These are phyloP conservation scores for Penicillium sclerotigenum DNA, from an alignment of 2,329 filamentous ascomycete genomes.

Conservation along the genomic window DNA sequence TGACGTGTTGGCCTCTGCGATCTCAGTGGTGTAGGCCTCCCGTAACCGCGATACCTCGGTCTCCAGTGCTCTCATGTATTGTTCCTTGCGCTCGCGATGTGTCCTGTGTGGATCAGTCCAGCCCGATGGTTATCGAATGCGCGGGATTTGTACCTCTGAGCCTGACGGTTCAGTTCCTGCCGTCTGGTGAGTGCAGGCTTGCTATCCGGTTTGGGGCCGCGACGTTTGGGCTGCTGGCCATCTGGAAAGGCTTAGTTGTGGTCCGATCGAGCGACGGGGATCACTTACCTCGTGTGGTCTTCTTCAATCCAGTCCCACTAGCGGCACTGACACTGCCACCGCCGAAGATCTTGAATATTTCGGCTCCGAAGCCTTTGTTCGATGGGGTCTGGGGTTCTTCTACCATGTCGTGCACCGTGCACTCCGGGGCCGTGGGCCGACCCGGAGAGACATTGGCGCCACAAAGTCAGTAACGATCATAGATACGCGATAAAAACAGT, in stretches of 20 bases:
- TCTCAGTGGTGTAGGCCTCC: slow-evolving; percentile 67
- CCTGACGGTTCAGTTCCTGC: slow-evolving; percentile 92
- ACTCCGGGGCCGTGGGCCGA: slow-evolving; percentile 12
- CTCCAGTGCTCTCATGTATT: slow-evolving; percentile 92
- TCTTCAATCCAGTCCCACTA: slow-evolving; percentile 49
- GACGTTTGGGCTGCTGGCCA: slow-evolving; percentile 79
- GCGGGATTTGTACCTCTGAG: slow-evolving; percentile 68
- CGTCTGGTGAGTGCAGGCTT: slow-evolving; percentile 88
- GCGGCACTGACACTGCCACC: slow-evolving; percentile 33
- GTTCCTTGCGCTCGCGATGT: slow-evolving; percentile 92
- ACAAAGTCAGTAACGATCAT: slow-evolving; percentile 12
- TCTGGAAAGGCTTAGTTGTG: slow-evolving; percentile 51
- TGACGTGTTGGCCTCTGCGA: slow-evolving; percentile 50
- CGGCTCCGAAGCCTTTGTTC: slow-evolving; percentile 24
- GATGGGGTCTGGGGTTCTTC: slow-evolving; percentile 22
- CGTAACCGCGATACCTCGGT: slow-evolving; percentile 86
- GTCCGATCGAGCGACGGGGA: not conserved
- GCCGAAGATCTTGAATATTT: slow-evolving; percentile 55
- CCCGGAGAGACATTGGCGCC: slow-evolving; percentile 13
- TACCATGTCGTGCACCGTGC: slow-evolving; percentile 13
- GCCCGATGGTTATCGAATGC: slow-evolving; percentile 7
- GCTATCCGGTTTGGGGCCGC: slow-evolving; percentile 93
- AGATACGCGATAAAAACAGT: not conserved
- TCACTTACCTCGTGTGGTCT: slow-evolving; percentile 66
- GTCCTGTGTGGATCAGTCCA: slow-evolving; percentile 58